These are phyloP conservation scores for Phytophthora citrophthora DNA, from an alignment of 352 stramenopile species.

Conservation along the genomic window DNA sequence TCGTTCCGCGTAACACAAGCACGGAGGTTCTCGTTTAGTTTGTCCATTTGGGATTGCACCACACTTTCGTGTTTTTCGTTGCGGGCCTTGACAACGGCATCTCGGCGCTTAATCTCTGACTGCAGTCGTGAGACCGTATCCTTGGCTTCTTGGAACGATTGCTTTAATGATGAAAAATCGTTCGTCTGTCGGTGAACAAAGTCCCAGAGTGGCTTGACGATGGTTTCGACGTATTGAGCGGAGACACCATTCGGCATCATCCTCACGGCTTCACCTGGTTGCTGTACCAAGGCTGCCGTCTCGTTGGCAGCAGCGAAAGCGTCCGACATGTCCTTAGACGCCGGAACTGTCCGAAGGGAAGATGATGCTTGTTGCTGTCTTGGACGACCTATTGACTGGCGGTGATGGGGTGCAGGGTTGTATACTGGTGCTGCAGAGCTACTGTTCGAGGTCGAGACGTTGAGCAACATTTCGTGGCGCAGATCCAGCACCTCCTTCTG, in stretches of 20 bases:
- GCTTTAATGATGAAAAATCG: conserved; percentile 63
- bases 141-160: conserved; percentile 75
- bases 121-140: conserved; percentile 75
- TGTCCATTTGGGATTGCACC: conserved; percentile 79
- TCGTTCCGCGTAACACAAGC: conserved; percentile 82
- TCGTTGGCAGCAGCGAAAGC: conserved; percentile 29
- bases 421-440: conserved; percentile 20
- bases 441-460: conserved; percentile 47
- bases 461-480: conserved; percentile 78
- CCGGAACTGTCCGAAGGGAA: conserved; percentile 18
- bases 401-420: conserved; percentile 64
- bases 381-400: conserved; percentile 48
- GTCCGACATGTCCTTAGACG: conserved; percentile 31
- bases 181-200: conserved; percentile 84
- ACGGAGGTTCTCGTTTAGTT: conserved; percentile 77
- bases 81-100: conserved; percentile 75
- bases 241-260: conserved; percentile 15
- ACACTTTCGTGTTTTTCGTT: conserved; percentile 80
- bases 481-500: conserved; percentile 84
- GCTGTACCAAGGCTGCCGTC: conserved; percentile 24
- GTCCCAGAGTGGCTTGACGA: conserved; percentile 78
- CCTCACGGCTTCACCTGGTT: neutral
- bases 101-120: conserved; percentile 82
- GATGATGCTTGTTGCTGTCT: conserved; percentile 20
- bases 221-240: conserved; percentile 29